phyloP scores from a whole-genome alignment of 352 stramenopile species.

The Peronospora destructor region DNA sequence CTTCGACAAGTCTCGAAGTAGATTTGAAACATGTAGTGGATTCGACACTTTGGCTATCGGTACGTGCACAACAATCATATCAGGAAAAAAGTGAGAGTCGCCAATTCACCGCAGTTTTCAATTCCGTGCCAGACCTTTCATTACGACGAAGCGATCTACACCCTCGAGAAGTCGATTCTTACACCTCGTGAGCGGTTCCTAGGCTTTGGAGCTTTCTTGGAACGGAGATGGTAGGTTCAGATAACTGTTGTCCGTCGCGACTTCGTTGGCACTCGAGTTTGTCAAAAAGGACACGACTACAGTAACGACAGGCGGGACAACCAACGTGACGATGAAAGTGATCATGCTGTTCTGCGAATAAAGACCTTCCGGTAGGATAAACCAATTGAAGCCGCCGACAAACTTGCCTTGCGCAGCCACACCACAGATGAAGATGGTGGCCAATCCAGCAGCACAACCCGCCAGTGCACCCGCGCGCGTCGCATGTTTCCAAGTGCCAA shows the following conservation, averaged over 20 bases:
- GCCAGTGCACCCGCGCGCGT: slow-evolving; percentile 37
- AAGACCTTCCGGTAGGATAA: slow-evolving; percentile 60
- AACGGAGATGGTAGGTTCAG: slow-evolving; percentile 19
- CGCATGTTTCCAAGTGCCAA: slow-evolving; percentile 46
- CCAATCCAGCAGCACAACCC: slow-evolving; percentile 47
- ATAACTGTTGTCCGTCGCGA: slow-evolving; percentile 18
- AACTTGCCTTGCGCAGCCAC: slow-evolving; percentile 52
- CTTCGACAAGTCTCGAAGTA: no score
- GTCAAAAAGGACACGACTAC: slow-evolving; percentile 49
- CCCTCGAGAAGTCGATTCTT: not conserved
- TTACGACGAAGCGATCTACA: not conserved
- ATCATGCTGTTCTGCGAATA: slow-evolving; percentile 77
- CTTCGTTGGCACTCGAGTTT: slow-evolving; percentile 18
- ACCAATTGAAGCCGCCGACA: slow-evolving; percentile 73
- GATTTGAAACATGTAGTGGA: no score
- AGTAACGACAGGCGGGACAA: slow-evolving; percentile 54
- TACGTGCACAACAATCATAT: no score
- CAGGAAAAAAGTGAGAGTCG: no score
- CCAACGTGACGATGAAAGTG: slow-evolving; percentile 65
- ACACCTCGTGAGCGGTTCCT: not conserved
- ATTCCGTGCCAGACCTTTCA: not conserved
- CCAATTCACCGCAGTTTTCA: not conserved
- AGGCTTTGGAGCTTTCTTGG: slow-evolving; percentile 4
- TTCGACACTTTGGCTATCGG: no score
- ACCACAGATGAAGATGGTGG: slow-evolving; percentile 67